phyloP scores from a whole-genome alignment of 768 basidiomycete species.

The Sistotremastrum niveocremeum region DNA sequence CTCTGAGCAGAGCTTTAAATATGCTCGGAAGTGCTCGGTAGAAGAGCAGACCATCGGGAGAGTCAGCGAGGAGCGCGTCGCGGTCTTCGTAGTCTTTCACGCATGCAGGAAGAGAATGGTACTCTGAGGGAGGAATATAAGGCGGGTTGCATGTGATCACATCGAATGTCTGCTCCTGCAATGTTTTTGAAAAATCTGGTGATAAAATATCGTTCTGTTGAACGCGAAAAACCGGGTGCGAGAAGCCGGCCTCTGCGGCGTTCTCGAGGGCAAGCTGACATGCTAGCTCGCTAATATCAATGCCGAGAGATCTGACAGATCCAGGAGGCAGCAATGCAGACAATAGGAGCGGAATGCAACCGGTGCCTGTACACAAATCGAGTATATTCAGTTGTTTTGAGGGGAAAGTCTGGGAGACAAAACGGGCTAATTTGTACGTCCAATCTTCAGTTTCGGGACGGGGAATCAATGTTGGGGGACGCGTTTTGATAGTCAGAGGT shows the following conservation, averaged over 20 bases:
- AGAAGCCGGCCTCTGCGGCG: constrained; percentile 14
- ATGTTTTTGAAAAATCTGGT: constrained; percentile 6
- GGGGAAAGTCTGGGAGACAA: constrained; percentile 23
- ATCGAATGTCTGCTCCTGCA: constrained; percentile 42
- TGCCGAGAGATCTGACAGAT: constrained; percentile 39
- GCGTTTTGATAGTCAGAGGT: constrained; percentile 54
- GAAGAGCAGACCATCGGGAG: constrained; percentile 47
- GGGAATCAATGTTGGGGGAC: constrained; percentile 81
- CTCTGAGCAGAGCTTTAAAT: constrained; percentile 38
- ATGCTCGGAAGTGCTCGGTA: constrained; percentile 61
- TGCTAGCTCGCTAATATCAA: constrained; percentile 59
- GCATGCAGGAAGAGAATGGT: constrained; percentile 44
- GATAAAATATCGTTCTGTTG: too few relatives aligned
- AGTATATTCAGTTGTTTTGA: constrained; percentile 36
- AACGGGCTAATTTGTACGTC: constrained; percentile 45
- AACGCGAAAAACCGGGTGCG: background rate
- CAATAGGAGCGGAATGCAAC: constrained; percentile 82
- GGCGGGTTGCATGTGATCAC: constrained; percentile 78
- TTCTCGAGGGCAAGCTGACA: constrained; percentile 36
- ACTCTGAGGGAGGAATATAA: constrained; percentile 65
- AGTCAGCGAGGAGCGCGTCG: constrained; percentile 68
- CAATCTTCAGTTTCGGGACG: constrained; percentile 91
- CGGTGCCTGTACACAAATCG: constrained; percentile 89
- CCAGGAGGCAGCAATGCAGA: constrained; percentile 49
- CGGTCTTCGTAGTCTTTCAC: constrained; percentile 74